Conservation (phyloP, 2,329 filamentous ascomycete genomes). For the Ceratocystis colombiana region DNA sequence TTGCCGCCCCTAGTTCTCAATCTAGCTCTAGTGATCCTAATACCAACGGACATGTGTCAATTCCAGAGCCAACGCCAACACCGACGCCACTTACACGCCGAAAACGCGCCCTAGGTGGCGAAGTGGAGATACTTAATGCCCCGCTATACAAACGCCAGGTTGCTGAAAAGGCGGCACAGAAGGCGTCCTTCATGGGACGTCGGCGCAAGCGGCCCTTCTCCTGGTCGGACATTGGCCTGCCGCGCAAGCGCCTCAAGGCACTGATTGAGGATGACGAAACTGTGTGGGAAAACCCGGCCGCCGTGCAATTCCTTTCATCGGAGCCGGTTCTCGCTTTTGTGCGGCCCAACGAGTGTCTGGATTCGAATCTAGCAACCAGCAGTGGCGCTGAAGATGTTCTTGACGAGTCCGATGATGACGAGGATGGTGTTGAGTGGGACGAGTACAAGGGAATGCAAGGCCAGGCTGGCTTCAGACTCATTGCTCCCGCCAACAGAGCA, state of each 20-base stretch:
- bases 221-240: slow-evolving; percentile 23
- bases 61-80: slow-evolving; percentile 3
- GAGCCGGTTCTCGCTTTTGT: slow-evolving; percentile 23
- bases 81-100: slow-evolving; percentile 17
- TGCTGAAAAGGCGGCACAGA: slow-evolving; percentile 21
- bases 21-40: slow-evolving; percentile 11
- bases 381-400: background rate
- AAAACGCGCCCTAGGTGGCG: slow-evolving; percentile 30
- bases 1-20: background rate
- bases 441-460: slow-evolving; percentile 8
- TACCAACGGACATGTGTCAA: background rate
- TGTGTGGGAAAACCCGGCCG: slow-evolving; percentile 23
- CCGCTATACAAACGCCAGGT: slow-evolving; percentile 41
- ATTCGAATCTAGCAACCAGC: background rate
- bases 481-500: background rate
- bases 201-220: slow-evolving; percentile 22
- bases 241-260: slow-evolving; percentile 19
- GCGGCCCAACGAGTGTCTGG: slow-evolving; percentile 22
- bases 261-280: slow-evolving; percentile 25
- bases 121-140: slow-evolving; percentile 41
- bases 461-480: slow-evolving; percentile 5
- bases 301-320: slow-evolving; percentile 21
- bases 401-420: slow-evolving; percentile 5
- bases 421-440: background rate
- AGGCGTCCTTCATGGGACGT: slow-evolving; percentile 5